Percentiles rank a stretch among this genome's conserved stretches.
phyloP scores from a whole-genome alignment of 2,329 filamentous ascomycete species.

The Alternaria gansuensis region DNA sequence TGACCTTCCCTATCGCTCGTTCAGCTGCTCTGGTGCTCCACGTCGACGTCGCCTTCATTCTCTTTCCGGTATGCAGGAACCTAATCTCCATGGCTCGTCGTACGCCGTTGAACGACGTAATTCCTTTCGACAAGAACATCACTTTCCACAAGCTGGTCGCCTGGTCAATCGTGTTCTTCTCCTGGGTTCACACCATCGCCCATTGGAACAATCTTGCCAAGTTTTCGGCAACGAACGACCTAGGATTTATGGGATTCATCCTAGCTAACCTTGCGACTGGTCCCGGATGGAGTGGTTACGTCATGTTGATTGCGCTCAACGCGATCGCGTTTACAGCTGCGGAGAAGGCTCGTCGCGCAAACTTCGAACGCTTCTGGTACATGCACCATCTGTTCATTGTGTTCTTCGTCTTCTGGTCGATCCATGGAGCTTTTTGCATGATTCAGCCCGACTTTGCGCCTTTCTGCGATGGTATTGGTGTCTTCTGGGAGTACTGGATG shows the following conservation, averaged over 20 bases:
- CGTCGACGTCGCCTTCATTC: conserved; percentile 80
- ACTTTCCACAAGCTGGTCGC: conserved; percentile 86
- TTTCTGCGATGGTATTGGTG: conserved; percentile 78
- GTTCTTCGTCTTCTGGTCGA: conserved; percentile 91
- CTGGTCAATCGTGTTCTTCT: conserved; percentile 89
- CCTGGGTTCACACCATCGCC: conserved; percentile 84
- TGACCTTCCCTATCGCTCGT: conserved; percentile 79
- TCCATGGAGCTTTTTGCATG: conserved; percentile 90
- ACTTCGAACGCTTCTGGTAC: conserved; percentile 92
- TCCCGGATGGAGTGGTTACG: conserved; percentile 85
- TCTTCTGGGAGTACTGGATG: conserved; percentile 92
- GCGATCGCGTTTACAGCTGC: conserved; percentile 80
- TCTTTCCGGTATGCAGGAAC: conserved; percentile 84
- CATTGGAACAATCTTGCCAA: conserved; percentile 89
- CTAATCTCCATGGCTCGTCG: conserved; percentile 82
- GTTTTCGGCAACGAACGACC: conserved; percentile 75
- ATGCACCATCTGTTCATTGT: conserved; percentile 87
- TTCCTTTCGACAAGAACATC: conserved; percentile 90
- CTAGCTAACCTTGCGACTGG: conserved; percentile 80
- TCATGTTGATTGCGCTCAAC: conserved; percentile 82
- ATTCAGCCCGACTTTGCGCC: conserved; percentile 84
- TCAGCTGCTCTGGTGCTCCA: conserved; percentile 79
- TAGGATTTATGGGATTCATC: conserved; percentile 80
- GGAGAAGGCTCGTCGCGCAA: conserved; percentile 79
- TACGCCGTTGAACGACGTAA: conserved; percentile 83